Evolutionary conservation across 768 basidiomycete species (phyloP), one percentile per base, ranked within the genome.

Genomic region (Kwoniella dejecticola): DNA sequence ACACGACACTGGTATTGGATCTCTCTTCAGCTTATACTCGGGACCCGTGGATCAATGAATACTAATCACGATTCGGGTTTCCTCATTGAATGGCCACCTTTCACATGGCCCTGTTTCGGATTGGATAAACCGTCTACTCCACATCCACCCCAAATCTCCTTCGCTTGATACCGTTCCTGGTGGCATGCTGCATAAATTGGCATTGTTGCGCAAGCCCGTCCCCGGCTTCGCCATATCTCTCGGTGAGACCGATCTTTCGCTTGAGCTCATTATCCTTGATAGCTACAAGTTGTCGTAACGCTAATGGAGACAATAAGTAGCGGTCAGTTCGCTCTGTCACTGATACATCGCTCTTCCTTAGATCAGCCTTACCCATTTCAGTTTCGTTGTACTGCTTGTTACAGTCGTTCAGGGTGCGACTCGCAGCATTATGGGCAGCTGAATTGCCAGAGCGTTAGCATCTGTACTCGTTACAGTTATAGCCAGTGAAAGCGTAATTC

Each of bases 181-280:
- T 47, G 1, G 47, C 36, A 6, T 11, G 38, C 19, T 49, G 52
- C 42, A 55, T 45, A 3, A 12, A 45, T 17, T 23, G 42, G 36
- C 52, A 62, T 19, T 62, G 60, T 8, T 40, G 46, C 24, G 52
- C 55, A 7, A 62, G 36, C 5, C 26, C 45, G 1, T 42, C 42
- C 11, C 52, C 53, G 8, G 60, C 60, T 8, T 47, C 60, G 17
- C 24, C 52, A 26, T 62, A 62, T 41, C 60, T 29, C 12, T 56
- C 45, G 30, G 60, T 62, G 6, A 62, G 33, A 23, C 33, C 5
- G 6, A n/a, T 41, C 36, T 62, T 62, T 31, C 53, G 19, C 11
- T 55, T 36, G 1, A 62, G 46, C 38, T 53, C 53, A 21, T 21
- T 50, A 33, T 62, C 53, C 12, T 62, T 62, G 41, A 54, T 33